Base-by-base conservation (phyloP, 2,329 filamentous ascomycete species). In the Pseudogymnoascus pannorum region DNA sequence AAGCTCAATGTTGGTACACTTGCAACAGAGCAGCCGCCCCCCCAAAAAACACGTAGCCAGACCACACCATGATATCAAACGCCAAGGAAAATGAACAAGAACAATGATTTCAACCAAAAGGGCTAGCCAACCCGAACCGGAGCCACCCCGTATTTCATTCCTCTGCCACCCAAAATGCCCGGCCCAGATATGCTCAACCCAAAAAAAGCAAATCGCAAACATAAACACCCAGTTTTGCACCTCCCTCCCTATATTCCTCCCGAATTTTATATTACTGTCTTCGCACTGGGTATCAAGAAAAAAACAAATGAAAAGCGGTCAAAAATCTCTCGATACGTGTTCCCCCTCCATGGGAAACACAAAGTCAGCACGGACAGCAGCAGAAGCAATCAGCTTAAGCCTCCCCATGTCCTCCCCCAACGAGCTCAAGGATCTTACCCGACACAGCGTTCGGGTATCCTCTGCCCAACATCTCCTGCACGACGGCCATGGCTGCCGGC, bases 371-470 rank as follows among this genome's bases (percentile, higher is more conserved):
- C 14, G n/a, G 14, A 36, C 31, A 14, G 33, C 14, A 36, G 33
- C 12, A n/a, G n/a, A n/a, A n/a, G n/a, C n/a, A n/a, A n/a, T n/a
- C n/a, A n/a, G n/a, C n/a, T n/a, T n/a, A n/a, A n/a, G n/a, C 14
- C 33, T 36, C 33, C 33, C 33, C 33, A 36, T 16, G 33, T 6
- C 33, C 33, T 5, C 33, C 33, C 33, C 87, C 87, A 38, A 99
- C 86, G 60, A 99, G 83, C 75, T 97, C 94, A 42, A 94, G 81
- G 64, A 97, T 92, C 81, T 97, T 97, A 76, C 89, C 90, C 48
- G 92, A 89, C 12, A 99, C 94, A 4, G 94, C 93, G 65, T 85
- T 85, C 54, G 94, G 94, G 72, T 97, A 99, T 38, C 92, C 92
- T 62, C 94, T 85, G 54, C 86, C 87, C 35, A 97, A 80, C 83